These are phyloP conservation scores for Coemansia sp. DNA, from an alignment of 192 early-diverging fungal genomes.

Conservation along the genomic window DNA sequence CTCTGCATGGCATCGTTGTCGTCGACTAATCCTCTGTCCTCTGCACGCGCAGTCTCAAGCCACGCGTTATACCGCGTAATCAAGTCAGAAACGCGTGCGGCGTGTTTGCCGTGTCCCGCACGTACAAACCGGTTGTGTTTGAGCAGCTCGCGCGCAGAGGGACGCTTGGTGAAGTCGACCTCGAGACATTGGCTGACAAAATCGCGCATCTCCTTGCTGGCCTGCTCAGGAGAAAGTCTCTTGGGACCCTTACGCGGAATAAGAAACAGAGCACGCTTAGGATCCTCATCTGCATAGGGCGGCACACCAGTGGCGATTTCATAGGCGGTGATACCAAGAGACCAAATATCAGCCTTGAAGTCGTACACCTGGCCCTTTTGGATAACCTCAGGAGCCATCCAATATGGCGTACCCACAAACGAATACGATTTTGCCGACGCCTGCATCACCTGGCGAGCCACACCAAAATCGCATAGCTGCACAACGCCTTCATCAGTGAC, in stretches of 20 bases:
- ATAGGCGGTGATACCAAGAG: slow-evolving; percentile 95
- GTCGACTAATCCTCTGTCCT: slow-evolving; percentile 28
- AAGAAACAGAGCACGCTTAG: slow-evolving; percentile 81
- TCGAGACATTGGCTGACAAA: slow-evolving; percentile 85
- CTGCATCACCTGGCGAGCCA: slow-evolving; percentile 77
- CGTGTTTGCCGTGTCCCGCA: slow-evolving; percentile 43
- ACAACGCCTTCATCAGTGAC: slow-evolving; percentile 86
- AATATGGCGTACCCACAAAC: slow-evolving; percentile 93
- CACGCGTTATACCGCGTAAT: slow-evolving; percentile 43
- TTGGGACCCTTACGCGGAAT: slow-evolving; percentile 83
- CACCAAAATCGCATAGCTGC: slow-evolving; percentile 96
- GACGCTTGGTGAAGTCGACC: slow-evolving; percentile 83
- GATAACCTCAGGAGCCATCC: slow-evolving; percentile 88
- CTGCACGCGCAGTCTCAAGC: slow-evolving; percentile 22
- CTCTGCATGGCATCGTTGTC: slow-evolving; percentile 49
- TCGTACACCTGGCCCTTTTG: slow-evolving; percentile 82
- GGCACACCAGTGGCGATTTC: slow-evolving; percentile 95
- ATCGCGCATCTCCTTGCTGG: slow-evolving; percentile 71
- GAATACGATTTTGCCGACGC: slow-evolving; percentile 76
- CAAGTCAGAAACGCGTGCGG: slow-evolving; percentile 43
- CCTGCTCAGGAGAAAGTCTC: slow-evolving; percentile 74
- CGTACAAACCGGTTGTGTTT: slow-evolving; percentile 57
- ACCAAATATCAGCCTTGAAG: slow-evolving; percentile 99
- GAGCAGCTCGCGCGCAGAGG: slow-evolving; percentile 80
- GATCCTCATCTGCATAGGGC: slow-evolving; percentile 87